Base-by-base conservation (phyloP, 495 filamentous ascomycete species). In the Penicillium waksmanii region DNA sequence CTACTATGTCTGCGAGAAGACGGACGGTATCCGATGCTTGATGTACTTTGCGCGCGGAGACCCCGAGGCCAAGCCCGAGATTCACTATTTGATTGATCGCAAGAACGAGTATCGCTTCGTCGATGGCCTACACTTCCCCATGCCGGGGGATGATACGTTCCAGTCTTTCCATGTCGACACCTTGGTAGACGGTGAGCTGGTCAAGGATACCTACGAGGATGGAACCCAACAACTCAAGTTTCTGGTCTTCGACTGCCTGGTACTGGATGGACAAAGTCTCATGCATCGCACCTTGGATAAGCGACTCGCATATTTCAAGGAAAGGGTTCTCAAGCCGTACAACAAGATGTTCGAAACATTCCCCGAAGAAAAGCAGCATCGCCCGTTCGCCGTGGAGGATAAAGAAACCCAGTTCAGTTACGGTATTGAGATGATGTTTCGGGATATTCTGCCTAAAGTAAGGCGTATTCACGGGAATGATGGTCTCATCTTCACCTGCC, bases 1-100 rank as follows among this genome's bases (percentile, higher is more conserved):
- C 72, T 98, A 97, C 76, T 98, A 91, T 69, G 90, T 98, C 63
- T 97, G 95, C 79, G 95, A 98, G 76, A 98, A 98, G 75, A 96
- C 94, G 0, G 95, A 98, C 69, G 95, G 95, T 36, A 92, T 98
- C 65, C 87, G 95, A 43, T 97, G 93, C 71, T 83, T 98, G 19
- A 86, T 98, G 70, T 98, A 94, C 80, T 87, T 93, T 61, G 89
- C 90, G 58, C 67, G 72, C 46, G 78, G 79, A 11, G 79, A 79
- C 34, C 67, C 74, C 23, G 79, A 81, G 23, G 75, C 82, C 11
- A 63, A 62, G 9, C 76, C 81, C 6, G 81, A 89, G 56, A 83
- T 85, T 51, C 79, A 85, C 60, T 96, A 96, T 80, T 79, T 98
- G 58, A 96, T 98, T 74, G 95, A 98, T 73, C 92, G 95, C 62